Evolutionary conservation across 2,329 filamentous ascomycete species (phyloP), one percentile per base, ranked within the genome.

Genomic region (Fusarium odoratissimum): DNA sequence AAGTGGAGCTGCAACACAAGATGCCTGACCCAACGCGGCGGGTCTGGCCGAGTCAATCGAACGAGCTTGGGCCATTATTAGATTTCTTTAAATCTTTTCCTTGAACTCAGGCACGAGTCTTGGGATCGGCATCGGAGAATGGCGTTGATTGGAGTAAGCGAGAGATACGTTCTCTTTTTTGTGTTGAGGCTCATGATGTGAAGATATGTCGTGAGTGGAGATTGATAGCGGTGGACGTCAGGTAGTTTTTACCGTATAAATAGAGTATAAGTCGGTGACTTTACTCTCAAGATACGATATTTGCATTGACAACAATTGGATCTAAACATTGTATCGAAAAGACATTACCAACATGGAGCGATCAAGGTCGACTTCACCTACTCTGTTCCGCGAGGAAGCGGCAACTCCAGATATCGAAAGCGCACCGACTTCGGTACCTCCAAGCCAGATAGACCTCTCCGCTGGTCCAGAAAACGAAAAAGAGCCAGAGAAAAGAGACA

Each of bases 1-100:
- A 11, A n/a, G 65, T 65, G 65, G 64, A 54, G 19, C 23, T 14
- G 21, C 46, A 45, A 45, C 64, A 44, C 54, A 60, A 48, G 46
- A 67, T 19, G 46, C 40, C 44, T 54, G 42, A 30, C 35, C 64
- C 58, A 44, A 58, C 37, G n/a, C 40, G 16, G 52, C 64, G 66
- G 66, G 64, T 69, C 66, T 63, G 57, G 58, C 66, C 66, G 66
- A 62, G 28, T 52, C 51, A 40, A 69, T 69, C 64, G 66, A 25
- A 64, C 66, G 64, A 69, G 64, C 58, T 58, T 69, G 64, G 66
- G 40, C 58, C 64, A 68, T 64, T 68, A 64, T 69, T 68, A 58
- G 51, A 68, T 54, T 61, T 63, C 23, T 45, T 16, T 8, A 23
- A 48, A 49, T 45, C 28, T 49, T 60, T 70, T 52, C 45, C 55